phyloP scores from a whole-genome alignment of 495 filamentous ascomycete genomes.

The Aspergillus carlsbadensis region DNA sequence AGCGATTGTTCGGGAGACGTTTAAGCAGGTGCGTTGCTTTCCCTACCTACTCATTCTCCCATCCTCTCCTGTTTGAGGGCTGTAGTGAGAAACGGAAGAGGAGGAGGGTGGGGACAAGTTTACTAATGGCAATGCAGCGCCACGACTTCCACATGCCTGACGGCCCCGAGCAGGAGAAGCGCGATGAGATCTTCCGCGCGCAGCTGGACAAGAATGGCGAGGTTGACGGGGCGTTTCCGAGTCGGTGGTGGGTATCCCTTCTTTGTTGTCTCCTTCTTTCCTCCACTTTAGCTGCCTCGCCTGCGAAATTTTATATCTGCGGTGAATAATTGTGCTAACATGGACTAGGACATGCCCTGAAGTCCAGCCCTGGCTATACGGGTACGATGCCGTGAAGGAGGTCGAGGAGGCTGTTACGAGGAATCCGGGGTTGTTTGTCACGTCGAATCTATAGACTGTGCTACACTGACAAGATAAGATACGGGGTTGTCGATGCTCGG shows the following conservation, averaged over 20 bases:
- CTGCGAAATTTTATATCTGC: background rate
- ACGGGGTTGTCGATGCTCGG: too few relatives aligned
- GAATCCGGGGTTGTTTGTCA: constrained; percentile 30
- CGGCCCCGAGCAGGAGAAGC: constrained; percentile 51
- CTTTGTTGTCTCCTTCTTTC: background rate
- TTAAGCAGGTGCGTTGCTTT: constrained; percentile 33
- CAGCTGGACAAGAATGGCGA: constrained; percentile 33
- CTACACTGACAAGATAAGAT: too few relatives aligned
- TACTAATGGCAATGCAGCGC: constrained; percentile 36
- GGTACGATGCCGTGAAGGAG: constrained; percentile 60
- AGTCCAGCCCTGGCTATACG: constrained; percentile 59
- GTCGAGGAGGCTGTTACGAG: constrained; percentile 49
- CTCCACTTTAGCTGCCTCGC: background rate
- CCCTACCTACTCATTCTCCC: background rate
- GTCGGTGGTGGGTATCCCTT: constrained; percentile 41
- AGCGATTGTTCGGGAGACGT: constrained; percentile 52
- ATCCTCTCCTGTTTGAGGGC: too few relatives aligned
- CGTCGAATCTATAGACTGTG: background rate
- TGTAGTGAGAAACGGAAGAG: too few relatives aligned
- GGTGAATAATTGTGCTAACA: too few relatives aligned
- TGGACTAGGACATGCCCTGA: constrained; percentile 52
- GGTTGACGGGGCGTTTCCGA: constrained; percentile 52
- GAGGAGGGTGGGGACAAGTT: too few relatives aligned
- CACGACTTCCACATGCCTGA: constrained; percentile 60
- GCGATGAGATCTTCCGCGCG: constrained; percentile 49